phyloP scores from a whole-genome alignment of 1,284 basidiomycete genomes.

The Papiliotrema flavescens region DNA sequence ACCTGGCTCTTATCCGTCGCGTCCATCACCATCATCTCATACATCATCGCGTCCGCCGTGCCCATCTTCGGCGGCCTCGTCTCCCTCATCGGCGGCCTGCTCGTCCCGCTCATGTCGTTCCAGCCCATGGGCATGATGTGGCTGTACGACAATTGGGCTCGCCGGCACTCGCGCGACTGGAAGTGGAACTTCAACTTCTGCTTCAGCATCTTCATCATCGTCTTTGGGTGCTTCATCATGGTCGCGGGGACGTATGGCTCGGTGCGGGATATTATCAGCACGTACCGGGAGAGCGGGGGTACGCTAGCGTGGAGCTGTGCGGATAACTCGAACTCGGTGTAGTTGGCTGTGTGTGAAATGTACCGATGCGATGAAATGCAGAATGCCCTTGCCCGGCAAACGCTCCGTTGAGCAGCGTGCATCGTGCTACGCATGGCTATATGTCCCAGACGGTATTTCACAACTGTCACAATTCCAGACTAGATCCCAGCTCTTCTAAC shows the following conservation, averaged over 20 bases:
- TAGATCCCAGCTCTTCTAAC: too few species aligned
- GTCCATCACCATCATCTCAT: slow-evolving; percentile 9
- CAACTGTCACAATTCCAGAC: too few species aligned
- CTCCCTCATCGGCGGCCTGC: slow-evolving; percentile 24
- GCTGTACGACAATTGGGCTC: background rate
- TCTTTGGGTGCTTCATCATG: slow-evolving; percentile 6
- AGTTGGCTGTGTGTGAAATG: background rate
- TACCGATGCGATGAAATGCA: too few species aligned
- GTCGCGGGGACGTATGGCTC: slow-evolving; percentile 7
- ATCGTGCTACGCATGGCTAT: too few species aligned
- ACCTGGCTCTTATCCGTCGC: slow-evolving; percentile 50
- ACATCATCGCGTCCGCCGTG: slow-evolving; percentile 19
- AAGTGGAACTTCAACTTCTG: background rate
- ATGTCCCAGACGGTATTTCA: too few species aligned
- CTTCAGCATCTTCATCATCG: slow-evolving; percentile 1
- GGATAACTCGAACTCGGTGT: slow-evolving; percentile 9
- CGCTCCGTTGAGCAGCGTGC: too few species aligned
- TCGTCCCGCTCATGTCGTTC: slow-evolving; percentile 11
- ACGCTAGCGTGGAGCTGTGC: slow-evolving; percentile 4
- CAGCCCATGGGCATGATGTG: slow-evolving; percentile 5
- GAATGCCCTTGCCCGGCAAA: too few species aligned
- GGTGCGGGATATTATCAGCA: slow-evolving; percentile 2
- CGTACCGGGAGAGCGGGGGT: slow-evolving; percentile 3
- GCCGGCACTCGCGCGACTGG: background rate
- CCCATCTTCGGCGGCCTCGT: slow-evolving; percentile 25